Percentiles rank a stretch among this genome's conserved stretches.
These are phyloP conservation scores for Leccinum disarticulatum DNA, from an alignment of 768 basidiomycete genomes.

Conservation along the genomic window DNA sequence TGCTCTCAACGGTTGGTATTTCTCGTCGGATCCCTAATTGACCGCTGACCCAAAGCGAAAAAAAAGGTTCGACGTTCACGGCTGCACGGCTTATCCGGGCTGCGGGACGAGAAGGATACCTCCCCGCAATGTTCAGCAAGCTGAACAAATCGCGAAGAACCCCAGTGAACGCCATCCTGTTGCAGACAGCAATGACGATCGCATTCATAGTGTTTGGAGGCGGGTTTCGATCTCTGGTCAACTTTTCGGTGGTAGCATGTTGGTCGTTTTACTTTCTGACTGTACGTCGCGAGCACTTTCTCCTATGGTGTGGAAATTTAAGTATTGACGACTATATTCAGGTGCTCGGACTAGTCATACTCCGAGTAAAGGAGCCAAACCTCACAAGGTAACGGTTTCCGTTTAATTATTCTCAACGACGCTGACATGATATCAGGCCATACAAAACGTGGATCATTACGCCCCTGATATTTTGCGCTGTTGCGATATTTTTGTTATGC, in stretches of 20 bases:
- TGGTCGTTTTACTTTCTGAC: conserved; percentile 90
- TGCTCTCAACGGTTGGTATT: conserved; percentile 78
- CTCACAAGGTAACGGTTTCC: conserved; percentile 60
- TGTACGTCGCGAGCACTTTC: conserved; percentile 40
- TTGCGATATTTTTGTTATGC: conserved; percentile 60
- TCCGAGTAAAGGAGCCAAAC: conserved; percentile 88
- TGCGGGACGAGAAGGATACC: conserved; percentile 83
- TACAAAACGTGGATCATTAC: conserved; percentile 93
- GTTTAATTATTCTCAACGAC: not conserved
- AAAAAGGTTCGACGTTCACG: conserved; percentile 70
- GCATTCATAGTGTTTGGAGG: conserved; percentile 83
- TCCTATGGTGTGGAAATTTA: not conserved
- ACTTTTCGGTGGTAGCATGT: conserved; percentile 83
- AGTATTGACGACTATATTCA: conserved; percentile 26
- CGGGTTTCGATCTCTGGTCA: conserved; percentile 85
- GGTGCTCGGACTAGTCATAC: conserved; percentile 86
- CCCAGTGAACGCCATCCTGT: conserved; percentile 82
- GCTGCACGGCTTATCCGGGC: conserved; percentile 84
- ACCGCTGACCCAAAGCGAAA: conserved; percentile 11
- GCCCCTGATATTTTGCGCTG: conserved; percentile 85
- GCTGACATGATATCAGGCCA: conserved; percentile 51
- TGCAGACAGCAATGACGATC: conserved; percentile 75
- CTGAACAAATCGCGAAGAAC: conserved; percentile 76
- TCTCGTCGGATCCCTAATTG: not conserved
- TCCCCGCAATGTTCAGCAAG: conserved; percentile 81